Evolutionary conservation across 1,139 yeast genomes (phyloP).

Genomic region (Kodamaea alishanica): DNA sequence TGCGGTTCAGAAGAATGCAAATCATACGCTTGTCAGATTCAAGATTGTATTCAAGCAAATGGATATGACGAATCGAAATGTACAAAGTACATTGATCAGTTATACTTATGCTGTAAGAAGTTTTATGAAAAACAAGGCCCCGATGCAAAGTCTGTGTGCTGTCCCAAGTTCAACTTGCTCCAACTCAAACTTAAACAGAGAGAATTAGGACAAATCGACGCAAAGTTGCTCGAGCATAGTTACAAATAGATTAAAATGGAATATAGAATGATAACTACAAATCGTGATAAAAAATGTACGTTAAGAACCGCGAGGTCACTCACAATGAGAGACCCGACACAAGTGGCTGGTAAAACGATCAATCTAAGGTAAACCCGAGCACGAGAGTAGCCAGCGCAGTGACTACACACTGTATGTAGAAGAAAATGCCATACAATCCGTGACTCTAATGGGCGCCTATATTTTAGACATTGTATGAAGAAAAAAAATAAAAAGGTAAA

Average conservation of each 20-base stretch:
- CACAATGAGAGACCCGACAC: conserved; percentile 53
- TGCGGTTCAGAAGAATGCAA: conserved; percentile 49
- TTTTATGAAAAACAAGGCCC: conserved; percentile 53
- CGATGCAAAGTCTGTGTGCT: conserved; percentile 58
- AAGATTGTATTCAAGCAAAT: conserved; percentile 53
- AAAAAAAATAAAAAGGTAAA: conserved; percentile 21
- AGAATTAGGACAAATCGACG: conserved; percentile 49
- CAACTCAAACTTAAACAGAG: conserved; percentile 58
- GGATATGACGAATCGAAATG: conserved; percentile 64
- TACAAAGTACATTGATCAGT: conserved; percentile 51
- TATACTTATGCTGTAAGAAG: conserved; percentile 58
- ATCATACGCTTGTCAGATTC: conserved; percentile 67
- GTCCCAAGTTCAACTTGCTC: conserved; percentile 57
- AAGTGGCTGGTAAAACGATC: conserved; percentile 54
- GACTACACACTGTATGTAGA: conserved; percentile 48
- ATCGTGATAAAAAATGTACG: conserved; percentile 42
- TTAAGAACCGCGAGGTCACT: conserved; percentile 70
- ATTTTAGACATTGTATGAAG: conserved; percentile 64
- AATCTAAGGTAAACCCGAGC: conserved; percentile 92
- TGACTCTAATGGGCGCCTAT: conserved; percentile 95
- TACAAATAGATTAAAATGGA: conserved; percentile 8
- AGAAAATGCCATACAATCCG: conserved; percentile 52
- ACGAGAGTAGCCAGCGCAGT: conserved; percentile 55
- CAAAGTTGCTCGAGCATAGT: conserved; percentile 32
- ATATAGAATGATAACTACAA: conserved; percentile 1